Evolutionary conservation across 2,329 filamentous ascomycete genomes (phyloP), one percentile per base, ranked within the genome.

Genomic region (Sporothrix dimorphospora): DNA sequence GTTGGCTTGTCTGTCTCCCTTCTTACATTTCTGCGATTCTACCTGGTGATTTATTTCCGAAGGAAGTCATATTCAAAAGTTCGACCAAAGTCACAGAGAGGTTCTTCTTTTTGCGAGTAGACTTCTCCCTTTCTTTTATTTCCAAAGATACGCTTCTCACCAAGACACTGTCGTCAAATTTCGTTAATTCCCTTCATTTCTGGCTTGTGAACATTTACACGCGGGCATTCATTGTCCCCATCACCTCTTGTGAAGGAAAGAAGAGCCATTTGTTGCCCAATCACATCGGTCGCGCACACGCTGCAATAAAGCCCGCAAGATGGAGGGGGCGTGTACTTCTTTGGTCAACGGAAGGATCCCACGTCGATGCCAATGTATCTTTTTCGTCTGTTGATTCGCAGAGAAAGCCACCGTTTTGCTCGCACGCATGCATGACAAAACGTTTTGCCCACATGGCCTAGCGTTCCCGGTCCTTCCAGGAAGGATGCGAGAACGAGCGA

Each of bases 301-400:
- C 47, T 38, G 14, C 7, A 12, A 47, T 30, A 69, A 57, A 69
- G 16, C 6, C 38, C 67, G 67, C 51, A 69, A 38, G 67, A 59
- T 55, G 67, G 67, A 69, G 67, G 67, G 67, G 67, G 67, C 67
- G 67, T 69, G 67, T 69, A 27, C 12, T n/a, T 65, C 6, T 45
- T 65, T n/a, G 34, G 16, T 12, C 57, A n/a, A 4, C 21, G 38
- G 21, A 19, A 27, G 59, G 38, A 47, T 69, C 34, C 40, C 66
- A 69, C 38, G 34, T 27, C 16, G 63, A 47, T 19, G 47, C 27
- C n/a, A 12, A 69, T 30, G 67, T 59, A 69, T 47, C 67, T 59
- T 59, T 69, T 69, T 53, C 11, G 19, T 27, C 19, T 8, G 19
- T 14, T 9, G 6, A 16, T 19, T 8, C 1, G 14, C 3, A 7